Evolutionary conservation across 306 rosid genomes (phyloP).

Genomic region (Echinosophora koreensis): DNA sequence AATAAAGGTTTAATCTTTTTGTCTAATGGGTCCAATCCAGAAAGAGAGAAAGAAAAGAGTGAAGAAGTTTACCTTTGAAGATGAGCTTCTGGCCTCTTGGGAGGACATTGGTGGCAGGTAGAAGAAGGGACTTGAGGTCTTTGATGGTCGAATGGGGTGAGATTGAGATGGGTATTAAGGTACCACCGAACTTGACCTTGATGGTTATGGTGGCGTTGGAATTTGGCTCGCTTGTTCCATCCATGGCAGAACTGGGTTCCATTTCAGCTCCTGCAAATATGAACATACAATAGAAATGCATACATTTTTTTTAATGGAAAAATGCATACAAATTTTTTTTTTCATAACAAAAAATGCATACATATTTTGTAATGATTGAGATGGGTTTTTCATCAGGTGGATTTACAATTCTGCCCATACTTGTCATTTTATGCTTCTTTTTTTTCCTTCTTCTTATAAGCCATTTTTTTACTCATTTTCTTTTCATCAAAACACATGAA

Average conservation of each 20-base stretch:
- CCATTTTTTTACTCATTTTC: no score
- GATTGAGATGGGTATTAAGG: constrained; percentile 59
- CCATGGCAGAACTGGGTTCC: constrained; percentile 49
- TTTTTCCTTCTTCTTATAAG: no score
- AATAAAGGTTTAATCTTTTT: not conserved
- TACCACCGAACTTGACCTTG: constrained; percentile 76
- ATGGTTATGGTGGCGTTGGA: constrained; percentile 49
- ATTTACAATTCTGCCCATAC: no score
- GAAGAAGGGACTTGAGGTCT: constrained; percentile 85
- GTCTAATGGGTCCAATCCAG: not conserved
- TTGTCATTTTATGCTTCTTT: no score
- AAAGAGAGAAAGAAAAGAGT: not conserved
- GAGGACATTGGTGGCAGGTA: constrained; percentile 80
- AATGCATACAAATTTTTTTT: no score
- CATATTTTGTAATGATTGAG: no score
- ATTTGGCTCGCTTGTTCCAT: constrained; percentile 27
- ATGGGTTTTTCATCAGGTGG: no score
- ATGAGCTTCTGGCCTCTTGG: constrained; percentile 97
- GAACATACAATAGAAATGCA: no score
- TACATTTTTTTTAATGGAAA: no score
- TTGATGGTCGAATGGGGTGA: constrained; percentile 70
- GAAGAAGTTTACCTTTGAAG: constrained; percentile 67
- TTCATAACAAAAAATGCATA: no score
- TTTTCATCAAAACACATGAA: no score
- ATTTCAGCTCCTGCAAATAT: constrained; percentile 3